A percentile compares a stretch with the other conserved stretches of the same genome.
phyloP scores from a whole-genome alignment of 1,139 yeast species.

The Sugiyamaella japonica region DNA sequence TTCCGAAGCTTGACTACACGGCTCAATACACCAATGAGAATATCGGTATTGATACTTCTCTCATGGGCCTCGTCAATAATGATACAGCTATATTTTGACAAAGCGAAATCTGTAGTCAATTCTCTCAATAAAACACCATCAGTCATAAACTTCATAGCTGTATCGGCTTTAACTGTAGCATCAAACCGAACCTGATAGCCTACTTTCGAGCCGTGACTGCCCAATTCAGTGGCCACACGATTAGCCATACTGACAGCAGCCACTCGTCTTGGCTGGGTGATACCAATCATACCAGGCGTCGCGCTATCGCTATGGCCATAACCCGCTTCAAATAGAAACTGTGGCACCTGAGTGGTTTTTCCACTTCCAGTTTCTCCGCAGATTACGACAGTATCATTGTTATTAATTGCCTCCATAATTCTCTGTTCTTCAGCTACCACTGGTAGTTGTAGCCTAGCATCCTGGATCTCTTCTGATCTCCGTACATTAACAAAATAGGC shows the following conservation, averaged over 20 bases:
- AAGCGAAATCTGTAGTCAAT: constrained; percentile 80
- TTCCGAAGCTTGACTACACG: constrained; percentile 79
- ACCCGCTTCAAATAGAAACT: constrained; percentile 86
- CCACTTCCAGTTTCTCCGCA: constrained; percentile 99
- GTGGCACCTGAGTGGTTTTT: constrained; percentile 97
- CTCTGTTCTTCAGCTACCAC: constrained; percentile 89
- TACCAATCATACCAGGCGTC: constrained; percentile 89
- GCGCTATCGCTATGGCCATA: constrained; percentile 67
- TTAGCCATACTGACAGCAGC: constrained; percentile 98
- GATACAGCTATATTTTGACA: constrained; percentile 79
- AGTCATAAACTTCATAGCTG: constrained; percentile 94
- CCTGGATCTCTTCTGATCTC: constrained; percentile 65
- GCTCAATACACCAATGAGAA: constrained; percentile 89
- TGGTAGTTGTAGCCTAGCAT: constrained; percentile 70
- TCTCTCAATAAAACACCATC: constrained; percentile 96
- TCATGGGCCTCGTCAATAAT: constrained; percentile 98
- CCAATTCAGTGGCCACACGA: constrained; percentile 82
- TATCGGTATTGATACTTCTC: constrained; percentile 92
- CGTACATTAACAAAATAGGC: constrained; percentile 68
- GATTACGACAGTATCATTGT: constrained; percentile 84
- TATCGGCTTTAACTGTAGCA: constrained; percentile 63
- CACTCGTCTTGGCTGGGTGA: constrained; percentile 97
- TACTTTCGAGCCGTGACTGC: constrained; percentile 72
- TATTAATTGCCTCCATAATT: constrained; percentile 94
- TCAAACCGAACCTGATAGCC: constrained; percentile 94